Base-by-base conservation (phyloP, 2,329 filamentous ascomycete genomes). In the Exophiala mesophila region DNA sequence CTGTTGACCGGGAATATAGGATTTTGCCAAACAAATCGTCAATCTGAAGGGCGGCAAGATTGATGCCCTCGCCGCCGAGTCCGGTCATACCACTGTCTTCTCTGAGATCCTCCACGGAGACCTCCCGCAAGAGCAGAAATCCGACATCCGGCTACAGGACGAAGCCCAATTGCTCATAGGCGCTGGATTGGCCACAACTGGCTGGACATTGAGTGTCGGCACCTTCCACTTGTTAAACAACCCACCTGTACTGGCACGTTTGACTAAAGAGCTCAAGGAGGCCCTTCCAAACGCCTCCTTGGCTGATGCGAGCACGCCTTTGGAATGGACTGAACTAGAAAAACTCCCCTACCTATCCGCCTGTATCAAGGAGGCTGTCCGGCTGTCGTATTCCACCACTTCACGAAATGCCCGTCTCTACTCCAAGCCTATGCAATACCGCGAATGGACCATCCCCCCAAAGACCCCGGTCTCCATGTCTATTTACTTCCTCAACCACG, bases 271-370 rank as follows among this genome's bases (percentile, higher is more conserved):
- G 35, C 47, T 57, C 16, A 21, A 18, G 4, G 18, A 39, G 12
- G 41, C 39, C 41, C 12, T 23, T 10, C 8, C 36, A 21, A 13
- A 51, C 45, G 15, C 65, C 0, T 45, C 55, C 2, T 10, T 41
- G 12, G n/a, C 13, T 17, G n/a, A 15, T 19, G 18, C 12, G n/a
- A 12, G 10, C 15, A 19, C 9, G 3, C 12, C 6, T n/a, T 28
- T 41, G n/a, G 15, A 35, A 37, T 61, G 59, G 57, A 51, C 48
- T 5, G 45, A 60, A 15, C 54, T 69, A 4, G 61, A 72, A 49
- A 54, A 62, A 33, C 54, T 70, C 4, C 64, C 68, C 0, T 71
- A 68, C 46, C 56, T 73, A 8, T 59, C 62, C 3, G 67, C 65
- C 1, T 49, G 64, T 8, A 59, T 69, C 6, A 54, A 58, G 19